phyloP scores from a whole-genome alignment of 495 filamentous ascomycete genomes.

The Bryoglossum gracile region DNA sequence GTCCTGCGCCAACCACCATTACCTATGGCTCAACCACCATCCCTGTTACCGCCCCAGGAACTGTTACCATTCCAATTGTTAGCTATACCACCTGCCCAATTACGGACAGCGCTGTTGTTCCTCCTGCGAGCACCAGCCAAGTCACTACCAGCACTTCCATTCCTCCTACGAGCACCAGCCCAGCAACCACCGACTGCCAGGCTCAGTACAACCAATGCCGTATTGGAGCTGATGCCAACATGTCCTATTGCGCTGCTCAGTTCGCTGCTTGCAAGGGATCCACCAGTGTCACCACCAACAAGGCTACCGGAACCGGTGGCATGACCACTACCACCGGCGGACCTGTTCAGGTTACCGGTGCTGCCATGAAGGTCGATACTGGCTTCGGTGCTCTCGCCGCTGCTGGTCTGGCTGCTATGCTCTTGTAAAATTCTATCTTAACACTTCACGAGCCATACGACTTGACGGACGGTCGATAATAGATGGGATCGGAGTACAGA shows the following conservation, averaged over 20 bases:
- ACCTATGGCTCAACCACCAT: conserved; percentile 11
- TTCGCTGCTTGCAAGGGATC: no score
- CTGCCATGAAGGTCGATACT: conserved; percentile 38
- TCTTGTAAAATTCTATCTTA: conserved; percentile 42
- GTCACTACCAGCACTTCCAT: background rate
- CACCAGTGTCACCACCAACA: background rate
- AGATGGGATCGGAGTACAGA: no score
- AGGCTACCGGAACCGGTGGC: conserved; percentile 11
- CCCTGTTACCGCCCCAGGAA: conserved; percentile 16
- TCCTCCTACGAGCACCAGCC: conserved; percentile 11
- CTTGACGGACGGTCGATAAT: conserved; percentile 3
- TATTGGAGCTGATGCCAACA: no score
- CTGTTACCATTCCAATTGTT: conserved; percentile 2
- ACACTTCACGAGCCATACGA: conserved; percentile 10
- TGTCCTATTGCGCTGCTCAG: no score
- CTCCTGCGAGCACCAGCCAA: background rate
- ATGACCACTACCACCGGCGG: conserved; percentile 17
- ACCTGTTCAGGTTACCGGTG: conserved; percentile 26
- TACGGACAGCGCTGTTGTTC: background rate
- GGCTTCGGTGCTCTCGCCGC: conserved; percentile 49
- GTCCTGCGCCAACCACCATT: conserved; percentile 17
- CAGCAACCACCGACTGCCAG: no score
- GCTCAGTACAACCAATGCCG: no score
- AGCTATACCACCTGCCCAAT: conserved; percentile 1
- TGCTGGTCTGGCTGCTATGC: conserved; percentile 51